Evolutionary conservation across 2,329 filamentous ascomycete genomes (phyloP).

Genomic region (Neopestalotiopsis clavispora): DNA sequence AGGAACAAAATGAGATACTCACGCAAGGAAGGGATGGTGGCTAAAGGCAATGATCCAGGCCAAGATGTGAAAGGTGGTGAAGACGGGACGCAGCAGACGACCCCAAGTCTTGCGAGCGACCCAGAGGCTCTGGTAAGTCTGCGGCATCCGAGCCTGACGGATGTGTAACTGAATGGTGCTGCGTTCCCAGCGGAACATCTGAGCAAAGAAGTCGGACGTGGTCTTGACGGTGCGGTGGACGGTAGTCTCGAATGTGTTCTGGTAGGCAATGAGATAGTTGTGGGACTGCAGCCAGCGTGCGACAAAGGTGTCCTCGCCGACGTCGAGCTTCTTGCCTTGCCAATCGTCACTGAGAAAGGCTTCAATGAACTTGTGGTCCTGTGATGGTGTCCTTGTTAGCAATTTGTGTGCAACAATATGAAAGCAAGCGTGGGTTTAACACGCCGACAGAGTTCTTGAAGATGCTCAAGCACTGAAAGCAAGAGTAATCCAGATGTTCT

Average conservation of each 20-base stretch:
- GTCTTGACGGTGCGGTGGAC: constrained; percentile 16
- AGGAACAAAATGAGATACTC: not conserved
- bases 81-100: not conserved
- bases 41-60: not conserved
- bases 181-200: constrained; percentile 21
- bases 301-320: constrained; percentile 21
- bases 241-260: constrained; percentile 13
- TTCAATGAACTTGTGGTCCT: not conserved
- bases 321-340: constrained; percentile 14
- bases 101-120: not conserved
- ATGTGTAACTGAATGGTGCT: constrained; percentile 12
- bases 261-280: constrained; percentile 18
- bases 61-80: not conserved
- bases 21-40: not conserved
- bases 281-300: constrained; percentile 19
- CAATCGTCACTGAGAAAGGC: constrained; percentile 17
- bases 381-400: not conserved
- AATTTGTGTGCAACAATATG: not conserved
- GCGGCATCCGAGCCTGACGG: not conserved
- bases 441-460: no score
- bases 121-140: not conserved
- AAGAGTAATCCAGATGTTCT: not conserved
- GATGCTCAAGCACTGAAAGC: not conserved
- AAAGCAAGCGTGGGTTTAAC: no score
- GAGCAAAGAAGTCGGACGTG: constrained; percentile 2